A percentile compares a stretch with the other conserved stretches of the same genome.
These are phyloP conservation scores for Naganishia antarctica DNA, from an alignment of 768 basidiomycete genomes.

Conservation along the genomic window DNA sequence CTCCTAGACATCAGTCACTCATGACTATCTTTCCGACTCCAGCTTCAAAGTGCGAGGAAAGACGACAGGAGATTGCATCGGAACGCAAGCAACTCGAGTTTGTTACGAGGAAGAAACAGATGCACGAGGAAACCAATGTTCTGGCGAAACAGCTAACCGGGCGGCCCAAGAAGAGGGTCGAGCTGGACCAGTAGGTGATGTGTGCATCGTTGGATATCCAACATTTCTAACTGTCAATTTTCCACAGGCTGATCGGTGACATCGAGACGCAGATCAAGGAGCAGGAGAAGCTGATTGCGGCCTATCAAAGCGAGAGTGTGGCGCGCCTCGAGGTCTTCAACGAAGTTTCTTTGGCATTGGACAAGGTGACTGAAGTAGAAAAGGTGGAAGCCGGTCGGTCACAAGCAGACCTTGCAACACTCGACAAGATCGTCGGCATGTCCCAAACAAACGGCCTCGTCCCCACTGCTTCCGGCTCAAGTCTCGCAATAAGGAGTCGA, in stretches of 20 bases:
- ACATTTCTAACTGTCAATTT: too few species aligned
- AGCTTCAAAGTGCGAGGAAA: conserved; percentile 8
- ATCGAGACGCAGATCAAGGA: conserved; percentile 17
- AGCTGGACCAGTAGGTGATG: conserved; percentile 6
- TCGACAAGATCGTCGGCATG: not conserved
- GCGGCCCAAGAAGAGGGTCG: conserved; percentile 4
- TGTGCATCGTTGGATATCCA: too few species aligned
- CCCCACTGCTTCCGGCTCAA: not conserved
- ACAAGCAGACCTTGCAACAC: not conserved
- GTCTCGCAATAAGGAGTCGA: not conserved
- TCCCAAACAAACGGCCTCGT: not conserved
- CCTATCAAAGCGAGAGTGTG: conserved; percentile 7
- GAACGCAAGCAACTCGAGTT: conserved; percentile 3
- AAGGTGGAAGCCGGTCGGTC: conserved; percentile 11
- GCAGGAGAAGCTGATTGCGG: conserved; percentile 11
- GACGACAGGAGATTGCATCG: not conserved
- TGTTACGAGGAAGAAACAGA: conserved; percentile 15
- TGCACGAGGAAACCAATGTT: conserved; percentile 10
- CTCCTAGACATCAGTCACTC: not conserved
- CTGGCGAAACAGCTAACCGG: conserved; percentile 4
- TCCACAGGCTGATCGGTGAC: not conserved
- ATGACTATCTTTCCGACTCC: too few species aligned
- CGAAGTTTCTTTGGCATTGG: not conserved
- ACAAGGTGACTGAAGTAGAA: not conserved
- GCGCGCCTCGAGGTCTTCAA: conserved; percentile 8